Percentiles rank a stretch among this genome's conserved stretches.
Conservation (phyloP, 768 basidiomycete genomes). For the Suillus subluteus region DNA sequence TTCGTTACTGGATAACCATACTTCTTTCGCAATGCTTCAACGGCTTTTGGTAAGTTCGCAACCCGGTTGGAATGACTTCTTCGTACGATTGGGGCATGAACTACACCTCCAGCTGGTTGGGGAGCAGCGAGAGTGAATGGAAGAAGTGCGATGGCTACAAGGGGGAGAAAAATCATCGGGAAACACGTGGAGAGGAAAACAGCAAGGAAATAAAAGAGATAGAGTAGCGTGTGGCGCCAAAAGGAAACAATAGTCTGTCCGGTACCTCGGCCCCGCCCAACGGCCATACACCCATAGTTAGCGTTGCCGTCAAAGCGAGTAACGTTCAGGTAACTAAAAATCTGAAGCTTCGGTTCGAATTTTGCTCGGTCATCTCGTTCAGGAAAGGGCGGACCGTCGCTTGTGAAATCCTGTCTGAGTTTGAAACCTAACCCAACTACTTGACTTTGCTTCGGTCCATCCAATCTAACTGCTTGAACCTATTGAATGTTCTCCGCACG, state of each 20-base stretch:
- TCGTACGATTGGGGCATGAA: conserved; percentile 51
- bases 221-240: background rate
- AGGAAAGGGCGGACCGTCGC: background rate
- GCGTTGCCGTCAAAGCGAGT: background rate
- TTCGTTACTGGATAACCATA: conserved; percentile 41
- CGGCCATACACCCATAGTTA: background rate
- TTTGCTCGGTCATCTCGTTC: background rate
- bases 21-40: conserved; percentile 48
- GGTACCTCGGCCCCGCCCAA: background rate
- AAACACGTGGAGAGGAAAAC: background rate
- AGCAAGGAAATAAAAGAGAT: background rate
- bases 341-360: background rate
- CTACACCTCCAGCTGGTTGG: conserved; percentile 14
- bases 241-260: background rate
- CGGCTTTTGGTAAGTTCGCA: conserved; percentile 39
- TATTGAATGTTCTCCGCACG: background rate
- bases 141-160: conserved; percentile 33
- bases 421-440: background rate
- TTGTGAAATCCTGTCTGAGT: background rate
- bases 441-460: background rate
- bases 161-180: conserved; percentile 28
- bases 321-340: background rate
- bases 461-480: background rate
- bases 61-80: conserved; percentile 38
- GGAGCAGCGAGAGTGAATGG: conserved; percentile 35